Percentiles rank a stretch among this genome's conserved stretches.
Conservation (phyloP, 352 stramenopile genomes). For the Globisporangium camurandrum region DNA sequence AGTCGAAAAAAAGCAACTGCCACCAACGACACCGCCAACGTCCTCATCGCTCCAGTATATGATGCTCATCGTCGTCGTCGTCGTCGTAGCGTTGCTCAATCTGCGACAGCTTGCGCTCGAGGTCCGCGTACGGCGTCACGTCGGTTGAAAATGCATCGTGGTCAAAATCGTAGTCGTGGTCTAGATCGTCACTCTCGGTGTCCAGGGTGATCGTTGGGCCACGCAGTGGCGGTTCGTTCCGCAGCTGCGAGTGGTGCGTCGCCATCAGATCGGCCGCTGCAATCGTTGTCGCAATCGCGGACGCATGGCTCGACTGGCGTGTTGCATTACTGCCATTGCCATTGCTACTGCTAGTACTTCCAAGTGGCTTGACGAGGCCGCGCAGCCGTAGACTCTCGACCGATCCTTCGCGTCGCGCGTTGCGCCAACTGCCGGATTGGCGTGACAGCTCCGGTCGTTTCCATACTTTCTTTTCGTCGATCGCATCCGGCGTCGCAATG, state of each 20-base stretch:
- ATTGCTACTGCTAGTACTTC: too few relatives aligned
- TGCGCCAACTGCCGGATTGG: slow-evolving; percentile 45
- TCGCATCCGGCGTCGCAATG: slow-evolving; percentile 15
- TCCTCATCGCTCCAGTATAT: too few relatives aligned
- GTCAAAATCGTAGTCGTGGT: background rate
- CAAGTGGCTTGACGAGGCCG: slow-evolving; percentile 18
- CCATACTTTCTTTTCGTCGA: slow-evolving; percentile 29
- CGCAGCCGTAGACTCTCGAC: slow-evolving; percentile 27
- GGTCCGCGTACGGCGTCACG: slow-evolving; percentile 1
- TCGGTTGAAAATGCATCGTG: background rate
- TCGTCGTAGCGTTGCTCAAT: slow-evolving; percentile 1
- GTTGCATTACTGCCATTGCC: too few relatives aligned
- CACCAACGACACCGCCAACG: too few relatives aligned
- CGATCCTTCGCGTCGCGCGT: slow-evolving; percentile 27
- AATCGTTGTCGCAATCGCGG: slow-evolving; percentile 19
- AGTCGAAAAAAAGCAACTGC: too few relatives aligned
- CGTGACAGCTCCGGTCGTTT: slow-evolving; percentile 24
- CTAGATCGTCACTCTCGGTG: slow-evolving; percentile 1
- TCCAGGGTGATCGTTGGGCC: background rate
- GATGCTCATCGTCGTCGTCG: slow-evolving; percentile 6
- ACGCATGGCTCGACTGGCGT: slow-evolving; percentile 22
- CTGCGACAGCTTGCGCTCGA: background rate
- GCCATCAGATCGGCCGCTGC: slow-evolving; percentile 17
- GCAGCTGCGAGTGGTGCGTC: slow-evolving; percentile 16
- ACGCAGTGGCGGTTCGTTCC: slow-evolving; percentile 16